These are phyloP conservation scores for Colletotrichum sublineola DNA, from an alignment of 2,329 filamentous ascomycete species.

Conservation along the genomic window DNA sequence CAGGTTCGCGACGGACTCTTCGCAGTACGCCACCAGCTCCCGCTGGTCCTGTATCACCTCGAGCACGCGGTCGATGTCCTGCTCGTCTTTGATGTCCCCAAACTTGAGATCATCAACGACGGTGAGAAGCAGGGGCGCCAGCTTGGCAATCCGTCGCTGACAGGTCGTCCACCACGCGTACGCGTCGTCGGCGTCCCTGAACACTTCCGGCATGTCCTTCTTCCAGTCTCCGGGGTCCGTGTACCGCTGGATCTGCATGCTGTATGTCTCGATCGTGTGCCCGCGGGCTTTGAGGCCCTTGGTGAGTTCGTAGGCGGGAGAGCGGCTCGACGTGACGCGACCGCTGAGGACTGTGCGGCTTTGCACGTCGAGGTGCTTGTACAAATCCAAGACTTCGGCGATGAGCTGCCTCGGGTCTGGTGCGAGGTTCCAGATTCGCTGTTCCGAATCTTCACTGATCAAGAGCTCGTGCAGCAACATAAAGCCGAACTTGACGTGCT, in stretches of 20 bases:
- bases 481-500: slow-evolving; percentile 57
- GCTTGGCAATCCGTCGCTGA: slow-evolving; percentile 54
- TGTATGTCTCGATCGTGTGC: slow-evolving; percentile 38
- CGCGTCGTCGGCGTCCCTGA: slow-evolving; percentile 52
- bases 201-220: slow-evolving; percentile 51
- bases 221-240: slow-evolving; percentile 41
- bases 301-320: slow-evolving; percentile 33
- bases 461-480: slow-evolving; percentile 37
- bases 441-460: slow-evolving; percentile 8
- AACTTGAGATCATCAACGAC: slow-evolving; percentile 39
- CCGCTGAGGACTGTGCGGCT: slow-evolving; percentile 38
- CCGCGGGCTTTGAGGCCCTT: slow-evolving; percentile 31
- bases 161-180: slow-evolving; percentile 55
- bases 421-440: slow-evolving; percentile 37
- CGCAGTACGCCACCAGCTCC: slow-evolving; percentile 32
- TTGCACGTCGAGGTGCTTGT: slow-evolving; percentile 36
- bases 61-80: slow-evolving; percentile 22
- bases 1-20: slow-evolving; percentile 43
- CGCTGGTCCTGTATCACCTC: slow-evolving; percentile 24
- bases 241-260: slow-evolving; percentile 38
- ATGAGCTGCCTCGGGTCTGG: slow-evolving; percentile 37
- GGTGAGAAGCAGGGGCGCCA: slow-evolving; percentile 28
- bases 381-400: slow-evolving; percentile 38
- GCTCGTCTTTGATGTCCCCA: slow-evolving; percentile 31
- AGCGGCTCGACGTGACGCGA: slow-evolving; percentile 16